Conservation (phyloP, 352 stramenopile genomes). For the Phytophthora pseudosyringae region DNA sequence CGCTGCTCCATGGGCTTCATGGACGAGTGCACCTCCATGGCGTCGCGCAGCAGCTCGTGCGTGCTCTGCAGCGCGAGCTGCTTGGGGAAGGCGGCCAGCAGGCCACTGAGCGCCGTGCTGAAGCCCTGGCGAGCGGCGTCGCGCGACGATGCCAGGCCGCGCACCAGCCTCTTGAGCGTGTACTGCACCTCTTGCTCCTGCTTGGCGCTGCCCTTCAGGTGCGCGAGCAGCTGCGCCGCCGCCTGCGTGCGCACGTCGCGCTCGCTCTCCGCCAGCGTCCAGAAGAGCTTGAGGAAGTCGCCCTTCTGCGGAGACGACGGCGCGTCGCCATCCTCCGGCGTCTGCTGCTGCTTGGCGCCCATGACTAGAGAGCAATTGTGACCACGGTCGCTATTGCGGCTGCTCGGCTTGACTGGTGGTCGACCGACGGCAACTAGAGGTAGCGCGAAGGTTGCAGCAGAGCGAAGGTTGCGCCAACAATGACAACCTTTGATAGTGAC, state of each 20-base stretch:
- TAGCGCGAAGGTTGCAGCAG: slow-evolving; percentile 24
- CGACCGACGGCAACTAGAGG: neutral
- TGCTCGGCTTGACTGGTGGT: slow-evolving; percentile 42
- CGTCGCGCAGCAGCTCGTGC: slow-evolving; percentile 62
- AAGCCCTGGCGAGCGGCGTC: slow-evolving; percentile 92
- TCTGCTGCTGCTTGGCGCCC: slow-evolving; percentile 42
- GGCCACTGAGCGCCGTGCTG: slow-evolving; percentile 76
- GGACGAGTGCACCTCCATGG: slow-evolving; percentile 81
- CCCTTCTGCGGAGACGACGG: slow-evolving; percentile 40
- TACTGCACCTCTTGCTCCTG: slow-evolving; percentile 77
- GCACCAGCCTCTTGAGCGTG: slow-evolving; percentile 92
- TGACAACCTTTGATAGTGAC: slow-evolving; percentile 9
- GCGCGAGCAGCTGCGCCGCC: slow-evolving; percentile 60
- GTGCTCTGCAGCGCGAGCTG: slow-evolving; percentile 55
- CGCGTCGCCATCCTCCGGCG: slow-evolving; percentile 11
- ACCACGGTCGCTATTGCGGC: slow-evolving; percentile 15
- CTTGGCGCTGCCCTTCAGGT: slow-evolving; percentile 46
- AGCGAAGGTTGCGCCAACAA: slow-evolving; percentile 20
- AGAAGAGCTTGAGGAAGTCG: slow-evolving; percentile 91
- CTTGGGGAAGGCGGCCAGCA: slow-evolving; percentile 63
- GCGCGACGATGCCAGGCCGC: slow-evolving; percentile 88
- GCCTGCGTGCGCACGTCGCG: slow-evolving; percentile 57
- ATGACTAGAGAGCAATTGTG: slow-evolving; percentile 43
- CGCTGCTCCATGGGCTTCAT: slow-evolving; percentile 94
- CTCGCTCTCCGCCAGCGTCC: slow-evolving; percentile 84